Base-by-base conservation (phyloP, 2,329 filamentous ascomycete species). In the Fusarium citri region DNA sequence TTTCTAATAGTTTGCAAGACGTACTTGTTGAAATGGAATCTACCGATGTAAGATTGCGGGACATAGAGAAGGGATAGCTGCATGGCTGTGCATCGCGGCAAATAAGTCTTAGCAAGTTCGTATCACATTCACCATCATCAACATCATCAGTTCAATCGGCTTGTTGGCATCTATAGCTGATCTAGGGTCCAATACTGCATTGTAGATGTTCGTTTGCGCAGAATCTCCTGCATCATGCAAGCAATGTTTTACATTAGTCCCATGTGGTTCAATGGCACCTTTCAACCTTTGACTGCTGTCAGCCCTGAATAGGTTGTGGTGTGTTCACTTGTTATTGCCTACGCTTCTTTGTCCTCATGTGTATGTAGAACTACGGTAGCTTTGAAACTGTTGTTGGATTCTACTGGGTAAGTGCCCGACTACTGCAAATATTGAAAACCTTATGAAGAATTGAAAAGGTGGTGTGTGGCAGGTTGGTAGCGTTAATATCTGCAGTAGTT, bases 331-430 rank as follows among this genome's bases (percentile, higher is more conserved):
- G 28, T n/a, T n/a, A 3, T n/a, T 12, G 3, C 34, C 7, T 10
- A 6, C 2, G 18, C 6, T 2, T 6, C 18, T n/a, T 5, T 2
- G 0, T 12, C 6, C 18, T 37, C 10, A 7, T 30, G 28, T 30
- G 28, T 23, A 23, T 23, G 23, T 30, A 30, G 28, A 30, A 6
- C 6, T 30, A 30, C 28, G 12, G 6, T 30, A 30, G 15, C 28
- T 14, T 30, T 30, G 28, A 30, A 12, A 6, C 12, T 30, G 28
- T 30, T 15, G 28, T 15, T 14, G 12, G 14, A 7, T 7, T 30
- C 12, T 14, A 15, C 28, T 30, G n/a, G n/a, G n/a, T n/a, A n/a
- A n/a, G n/a, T 7, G 3, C 18, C 9, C 12, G 18, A n/a, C 18
- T 37, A n/a, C 3, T 37, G 5, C 10, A 37, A 37, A n/a, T 18